A percentile compares a stretch with the other conserved stretches of the same genome.
Conservation (phyloP, 2,329 filamentous ascomycete species). For the Drechslerella coelobrocha region DNA sequence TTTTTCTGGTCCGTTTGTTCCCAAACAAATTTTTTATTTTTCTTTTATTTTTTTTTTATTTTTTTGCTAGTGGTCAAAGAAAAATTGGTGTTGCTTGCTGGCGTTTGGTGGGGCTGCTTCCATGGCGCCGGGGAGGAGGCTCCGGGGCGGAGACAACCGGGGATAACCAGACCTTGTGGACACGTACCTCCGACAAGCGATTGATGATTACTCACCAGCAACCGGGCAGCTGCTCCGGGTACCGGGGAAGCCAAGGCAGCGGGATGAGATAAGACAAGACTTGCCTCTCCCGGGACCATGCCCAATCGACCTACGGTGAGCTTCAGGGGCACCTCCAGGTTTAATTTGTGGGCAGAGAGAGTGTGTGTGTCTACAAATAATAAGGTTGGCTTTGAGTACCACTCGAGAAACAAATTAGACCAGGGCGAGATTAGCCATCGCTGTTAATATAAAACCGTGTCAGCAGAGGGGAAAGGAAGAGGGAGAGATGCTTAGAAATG, state of each 20-base stretch:
- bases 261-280: slow-evolving; percentile 45
- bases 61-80: slow-evolving; percentile 13
- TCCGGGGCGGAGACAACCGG: not conserved
- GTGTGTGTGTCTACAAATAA: not conserved
- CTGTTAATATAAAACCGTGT: too few relatives aligned
- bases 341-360: not conserved
- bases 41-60: slow-evolving; percentile 11
- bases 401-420: too few relatives aligned
- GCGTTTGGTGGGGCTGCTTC: too few relatives aligned
- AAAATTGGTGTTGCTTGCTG: too few relatives aligned
- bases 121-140: too few relatives aligned
- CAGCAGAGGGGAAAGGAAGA: too few relatives aligned
- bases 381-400: too few relatives aligned
- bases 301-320: slow-evolving; percentile 1
- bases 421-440: not conserved
- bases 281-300: not conserved
- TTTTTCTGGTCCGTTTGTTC: slow-evolving; percentile 18
- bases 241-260: slow-evolving; percentile 19
- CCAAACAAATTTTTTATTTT: slow-evolving; percentile 11
- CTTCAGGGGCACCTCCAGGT: slow-evolving; percentile 29
- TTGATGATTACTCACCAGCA: not conserved
- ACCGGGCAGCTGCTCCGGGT: not conserved
- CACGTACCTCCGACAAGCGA: too few relatives aligned
- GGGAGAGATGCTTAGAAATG: not conserved
- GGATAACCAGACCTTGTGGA: too few relatives aligned